These are phyloP conservation scores for Candida ficus DNA, from an alignment of 805 yeast genomes.

Conservation along the genomic window DNA sequence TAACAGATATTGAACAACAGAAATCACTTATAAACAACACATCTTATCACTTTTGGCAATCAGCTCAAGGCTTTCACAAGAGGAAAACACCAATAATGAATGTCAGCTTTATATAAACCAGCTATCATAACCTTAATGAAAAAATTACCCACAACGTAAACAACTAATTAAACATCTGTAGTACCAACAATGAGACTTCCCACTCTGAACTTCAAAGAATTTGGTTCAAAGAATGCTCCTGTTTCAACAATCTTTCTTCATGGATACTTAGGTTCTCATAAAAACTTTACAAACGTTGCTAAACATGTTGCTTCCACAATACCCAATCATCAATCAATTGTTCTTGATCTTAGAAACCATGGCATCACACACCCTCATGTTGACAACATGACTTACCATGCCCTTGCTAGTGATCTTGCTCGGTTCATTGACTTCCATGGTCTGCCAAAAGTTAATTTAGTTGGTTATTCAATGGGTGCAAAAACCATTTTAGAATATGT, in stretches of 20 bases:
- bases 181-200: not conserved
- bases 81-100: too few relatives aligned
- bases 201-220: not conserved
- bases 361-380: slow-evolving; percentile 46
- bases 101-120: too few relatives aligned
- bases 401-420: slow-evolving; percentile 18
- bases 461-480: slow-evolving; percentile 63
- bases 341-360: slow-evolving; percentile 48
- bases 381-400: slow-evolving; percentile 29
- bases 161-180: too few relatives aligned
- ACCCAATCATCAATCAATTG: slow-evolving; percentile 32
- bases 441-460: slow-evolving; percentile 28
- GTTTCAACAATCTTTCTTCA: slow-evolving; percentile 45
- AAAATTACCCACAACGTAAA: too few relatives aligned
- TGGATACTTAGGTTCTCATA: slow-evolving; percentile 49
- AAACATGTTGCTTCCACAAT: slow-evolving; percentile 28
- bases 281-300: slow-evolving; percentile 38
- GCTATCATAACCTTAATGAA: too few relatives aligned
- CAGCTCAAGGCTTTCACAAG: too few relatives aligned
- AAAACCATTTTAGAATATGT: slow-evolving; percentile 46
- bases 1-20: not conserved
- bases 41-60: not conserved
- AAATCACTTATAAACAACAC: not conserved
- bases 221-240: too few relatives aligned
- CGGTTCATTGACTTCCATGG: slow-evolving; percentile 12